Percentiles rank a stretch among this genome's conserved stretches.
Evolutionary conservation across 192 early-diverging fungal species (phyloP).

Genomic region (Dimargaris xerosporica): DNA sequence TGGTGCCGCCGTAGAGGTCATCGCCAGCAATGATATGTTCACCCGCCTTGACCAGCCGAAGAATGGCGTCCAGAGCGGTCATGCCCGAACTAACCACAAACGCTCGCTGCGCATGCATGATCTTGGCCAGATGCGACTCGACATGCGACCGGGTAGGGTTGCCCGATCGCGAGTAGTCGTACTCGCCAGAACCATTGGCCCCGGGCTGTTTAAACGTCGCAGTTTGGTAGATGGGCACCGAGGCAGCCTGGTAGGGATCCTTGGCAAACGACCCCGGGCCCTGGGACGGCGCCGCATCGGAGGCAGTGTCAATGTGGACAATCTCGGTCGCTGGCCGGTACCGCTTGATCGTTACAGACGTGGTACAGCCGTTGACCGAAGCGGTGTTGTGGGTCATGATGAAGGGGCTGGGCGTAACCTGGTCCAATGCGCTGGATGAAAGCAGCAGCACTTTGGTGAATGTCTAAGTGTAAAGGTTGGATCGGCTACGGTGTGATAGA

Average conservation of each 20-base stretch:
- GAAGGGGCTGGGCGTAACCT: no score
- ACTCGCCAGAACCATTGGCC: conserved; percentile 72
- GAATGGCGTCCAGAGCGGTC: conserved; percentile 85
- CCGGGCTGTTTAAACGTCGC: conserved; percentile 91
- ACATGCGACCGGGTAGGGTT: conserved; percentile 94
- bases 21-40: conserved; percentile 90
- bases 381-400: conserved; percentile 5
- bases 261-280: conserved; percentile 23
- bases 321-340: conserved; percentile 65
- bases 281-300: conserved; percentile 15
- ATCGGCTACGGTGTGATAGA: no score
- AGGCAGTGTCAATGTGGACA: conserved; percentile 52
- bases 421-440: no score
- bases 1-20: conserved; percentile 95
- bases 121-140: conserved; percentile 84
- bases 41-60: conserved; percentile 69
- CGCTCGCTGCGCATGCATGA: conserved; percentile 77
- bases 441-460: no score
- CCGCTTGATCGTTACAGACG: no score
- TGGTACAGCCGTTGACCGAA: conserved; percentile 12
- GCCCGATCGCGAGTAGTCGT: conserved; percentile 91
- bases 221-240: conserved; percentile 94
- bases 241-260: conserved; percentile 81
- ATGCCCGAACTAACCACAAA: conserved; percentile 85
- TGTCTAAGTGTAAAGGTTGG: no score